Conservation (phyloP, 1,284 basidiomycete species). For the Bothia castanella region DNA sequence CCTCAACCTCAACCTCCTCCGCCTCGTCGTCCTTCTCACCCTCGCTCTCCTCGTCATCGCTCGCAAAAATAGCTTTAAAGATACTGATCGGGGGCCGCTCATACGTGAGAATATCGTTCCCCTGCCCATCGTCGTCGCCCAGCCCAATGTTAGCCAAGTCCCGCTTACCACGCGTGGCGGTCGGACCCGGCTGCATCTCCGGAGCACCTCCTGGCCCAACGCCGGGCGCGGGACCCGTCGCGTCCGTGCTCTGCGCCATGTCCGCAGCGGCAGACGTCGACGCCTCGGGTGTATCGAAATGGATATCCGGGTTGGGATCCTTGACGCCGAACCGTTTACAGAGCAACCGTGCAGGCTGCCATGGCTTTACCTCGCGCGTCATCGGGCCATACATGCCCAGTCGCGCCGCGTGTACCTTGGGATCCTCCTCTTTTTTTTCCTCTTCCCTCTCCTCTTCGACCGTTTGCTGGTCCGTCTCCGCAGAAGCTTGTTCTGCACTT, state of each 20-base stretch:
- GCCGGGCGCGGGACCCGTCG: conserved; percentile 16
- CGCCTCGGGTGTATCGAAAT: conserved; percentile 21
- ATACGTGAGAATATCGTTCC: conserved; percentile 82
- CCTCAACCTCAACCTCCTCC: neutral
- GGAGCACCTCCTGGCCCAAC: conserved; percentile 15
- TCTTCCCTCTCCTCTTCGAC: conserved; percentile 45
- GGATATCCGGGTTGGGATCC: conserved; percentile 62
- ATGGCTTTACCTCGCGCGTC: conserved; percentile 71
- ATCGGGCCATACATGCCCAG: conserved; percentile 85
- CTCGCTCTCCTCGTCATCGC: conserved; percentile 79
- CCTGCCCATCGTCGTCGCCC: conserved; percentile 86
- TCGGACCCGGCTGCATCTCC: conserved; percentile 10
- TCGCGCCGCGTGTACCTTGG: conserved; percentile 76
- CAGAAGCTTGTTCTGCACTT: conserved; percentile 33
- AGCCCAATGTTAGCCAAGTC: conserved; percentile 76
- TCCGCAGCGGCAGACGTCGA: conserved; percentile 24
- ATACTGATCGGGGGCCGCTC: conserved; percentile 85
- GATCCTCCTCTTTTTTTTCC: conserved; percentile 58
- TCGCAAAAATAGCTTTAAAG: conserved; percentile 94
- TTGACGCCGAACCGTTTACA: conserved; percentile 95
- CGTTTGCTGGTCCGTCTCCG: conserved; percentile 35
- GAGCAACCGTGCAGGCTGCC: conserved; percentile 78
- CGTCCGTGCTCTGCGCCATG: conserved; percentile 4
- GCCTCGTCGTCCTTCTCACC: conserved; percentile 46
- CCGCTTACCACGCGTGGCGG: conserved; percentile 36